phyloP scores from a whole-genome alignment of 257 asterid species.

The Nicotiana benthamiana region DNA sequence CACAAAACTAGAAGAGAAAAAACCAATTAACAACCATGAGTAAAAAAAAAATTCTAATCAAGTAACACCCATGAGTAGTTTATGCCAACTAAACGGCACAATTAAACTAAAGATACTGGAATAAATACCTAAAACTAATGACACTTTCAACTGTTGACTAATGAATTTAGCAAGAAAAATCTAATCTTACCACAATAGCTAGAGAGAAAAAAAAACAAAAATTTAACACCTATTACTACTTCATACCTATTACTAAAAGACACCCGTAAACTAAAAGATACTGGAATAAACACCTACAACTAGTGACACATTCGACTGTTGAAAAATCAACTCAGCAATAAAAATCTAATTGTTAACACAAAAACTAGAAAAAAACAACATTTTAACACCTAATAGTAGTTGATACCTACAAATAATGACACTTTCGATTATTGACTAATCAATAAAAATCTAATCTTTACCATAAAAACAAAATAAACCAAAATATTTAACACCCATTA shows the following conservation, averaged over 20 bases:
- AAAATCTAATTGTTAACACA: background rate
- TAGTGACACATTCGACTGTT: background rate
- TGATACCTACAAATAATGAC: no score
- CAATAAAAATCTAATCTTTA: no score
- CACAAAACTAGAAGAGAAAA: background rate
- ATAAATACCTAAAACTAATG: background rate
- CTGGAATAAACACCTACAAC: background rate
- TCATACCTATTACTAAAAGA: background rate
- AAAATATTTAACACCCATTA: background rate
- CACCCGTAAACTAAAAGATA: no score
- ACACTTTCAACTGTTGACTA: background rate
- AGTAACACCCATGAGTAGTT: no score
- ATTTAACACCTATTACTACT: background rate
- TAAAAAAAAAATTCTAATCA: background rate
- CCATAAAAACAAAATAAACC: no score
- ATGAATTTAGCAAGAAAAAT: background rate
- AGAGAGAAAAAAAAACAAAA: background rate
- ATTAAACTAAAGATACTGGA: no score
- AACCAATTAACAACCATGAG: no score
- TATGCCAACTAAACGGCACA: background rate
- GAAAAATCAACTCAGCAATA: background rate
- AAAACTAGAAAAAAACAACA: background rate
- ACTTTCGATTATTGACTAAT: no score
- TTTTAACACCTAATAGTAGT: background rate
- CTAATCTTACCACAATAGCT: conserved; percentile 4